Conservation (phyloP, 805 yeast genomes). For the Saccharomycopsis fodiens region DNA sequence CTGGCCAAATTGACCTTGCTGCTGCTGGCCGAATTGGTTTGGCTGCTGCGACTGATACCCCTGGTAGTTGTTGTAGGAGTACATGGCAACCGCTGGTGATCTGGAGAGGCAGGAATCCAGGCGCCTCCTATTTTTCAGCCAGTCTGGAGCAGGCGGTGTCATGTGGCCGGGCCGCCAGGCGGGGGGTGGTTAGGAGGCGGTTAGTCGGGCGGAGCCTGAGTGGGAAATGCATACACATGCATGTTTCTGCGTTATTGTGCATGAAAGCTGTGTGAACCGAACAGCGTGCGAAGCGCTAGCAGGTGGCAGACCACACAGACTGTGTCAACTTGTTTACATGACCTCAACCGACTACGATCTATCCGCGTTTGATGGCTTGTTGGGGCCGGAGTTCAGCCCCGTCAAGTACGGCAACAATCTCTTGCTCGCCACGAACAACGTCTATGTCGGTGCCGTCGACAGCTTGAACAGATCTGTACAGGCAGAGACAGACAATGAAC, state of each 20-base stretch:
- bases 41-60: not conserved
- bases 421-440: slow-evolving; percentile 11
- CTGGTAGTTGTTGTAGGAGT: not conserved
- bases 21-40: slow-evolving; percentile 16
- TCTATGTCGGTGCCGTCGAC: slow-evolving; percentile 3
- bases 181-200: too few relatives aligned
- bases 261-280: too few relatives aligned
- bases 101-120: not conserved
- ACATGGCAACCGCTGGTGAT: not conserved
- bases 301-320: too few relatives aligned
- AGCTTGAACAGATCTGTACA: not conserved
- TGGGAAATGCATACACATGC: too few relatives aligned
- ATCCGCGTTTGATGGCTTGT: slow-evolving; percentile 2
- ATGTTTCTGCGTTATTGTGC: not conserved
- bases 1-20: slow-evolving; percentile 22
- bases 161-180: too few relatives aligned
- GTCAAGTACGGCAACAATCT: slow-evolving; percentile 12
- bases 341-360: slow-evolving; percentile 3
- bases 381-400: slow-evolving; percentile 10
- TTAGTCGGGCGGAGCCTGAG: too few relatives aligned
- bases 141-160: too few relatives aligned
- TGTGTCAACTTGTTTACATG: not conserved
- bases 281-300: too few relatives aligned
- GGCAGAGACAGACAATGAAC: slow-evolving; percentile 22
- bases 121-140: not conserved